Evolutionary conservation across 208 protist genomes (phyloP).

Genomic region (Endotrypanum monterogeii): DNA sequence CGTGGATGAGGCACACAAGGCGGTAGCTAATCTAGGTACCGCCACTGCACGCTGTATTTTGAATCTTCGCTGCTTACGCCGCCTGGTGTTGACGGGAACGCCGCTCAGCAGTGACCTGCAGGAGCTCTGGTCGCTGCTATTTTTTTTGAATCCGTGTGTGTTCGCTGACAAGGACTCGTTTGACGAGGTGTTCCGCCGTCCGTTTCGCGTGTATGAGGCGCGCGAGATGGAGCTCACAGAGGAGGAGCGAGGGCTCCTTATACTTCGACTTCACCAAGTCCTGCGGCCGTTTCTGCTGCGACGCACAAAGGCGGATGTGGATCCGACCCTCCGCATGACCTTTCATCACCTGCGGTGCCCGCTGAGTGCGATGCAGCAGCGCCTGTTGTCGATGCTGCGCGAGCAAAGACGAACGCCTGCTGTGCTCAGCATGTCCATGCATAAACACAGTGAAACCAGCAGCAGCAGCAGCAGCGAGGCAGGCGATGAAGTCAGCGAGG

Average conservation of each 20-base stretch:
- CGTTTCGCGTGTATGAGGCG: constrained; percentile 54
- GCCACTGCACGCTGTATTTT: constrained; percentile 43
- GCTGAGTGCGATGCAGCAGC: constrained; percentile 54
- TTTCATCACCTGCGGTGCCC: constrained; percentile 50
- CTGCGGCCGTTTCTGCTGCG: constrained; percentile 95
- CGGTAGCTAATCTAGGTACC: constrained; percentile 59
- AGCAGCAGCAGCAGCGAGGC: not conserved
- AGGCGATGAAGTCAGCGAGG: not conserved
- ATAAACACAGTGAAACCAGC: not conserved
- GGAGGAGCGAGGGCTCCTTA: constrained; percentile 63
- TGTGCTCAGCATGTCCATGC: not conserved
- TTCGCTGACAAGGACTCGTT: constrained; percentile 94
- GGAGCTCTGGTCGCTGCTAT: constrained; percentile 98
- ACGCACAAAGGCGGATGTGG: constrained; percentile 95
- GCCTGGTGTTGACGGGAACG: constrained; percentile 95
- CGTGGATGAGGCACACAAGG: constrained; percentile 85
- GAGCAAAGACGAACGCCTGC: constrained; percentile 31
- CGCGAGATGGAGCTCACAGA: constrained; percentile 48
- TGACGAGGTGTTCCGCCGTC: constrained; percentile 87
- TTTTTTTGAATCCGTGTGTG: constrained; percentile 96
- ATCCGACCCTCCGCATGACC: constrained; percentile 91
- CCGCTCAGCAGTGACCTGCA: constrained; percentile 98
- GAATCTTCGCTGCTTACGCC: constrained; percentile 33
- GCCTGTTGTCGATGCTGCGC: constrained; percentile 70
- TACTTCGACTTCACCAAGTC: constrained; percentile 93